Evolutionary conservation across 2,329 filamentous ascomycete species (phyloP), one percentile per base, ranked within the genome.

Genomic region (Myriosclerotinia scirpicola): DNA sequence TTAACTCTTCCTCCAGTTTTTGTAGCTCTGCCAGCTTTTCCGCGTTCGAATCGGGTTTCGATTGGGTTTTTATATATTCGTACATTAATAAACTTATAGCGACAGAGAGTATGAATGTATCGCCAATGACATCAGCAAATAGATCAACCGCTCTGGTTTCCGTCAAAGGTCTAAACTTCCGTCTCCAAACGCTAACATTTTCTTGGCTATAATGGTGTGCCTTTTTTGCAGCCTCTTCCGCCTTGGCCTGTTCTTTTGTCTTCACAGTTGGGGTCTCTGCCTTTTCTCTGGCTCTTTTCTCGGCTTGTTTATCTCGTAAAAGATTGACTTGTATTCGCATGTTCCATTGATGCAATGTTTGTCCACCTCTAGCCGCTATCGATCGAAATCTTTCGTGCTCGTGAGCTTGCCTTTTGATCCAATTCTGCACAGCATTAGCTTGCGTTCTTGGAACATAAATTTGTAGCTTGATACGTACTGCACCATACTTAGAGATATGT

Each of bases 401-500:
- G 73, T 89, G 87, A 58, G 87, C 87, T 76, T 87, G 86, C 42
- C 80, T 78, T 75, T 89, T 89, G 74, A 89, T 89, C 70, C 80
- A 85, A 75, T 89, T 89, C 87, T 89, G 69, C 4, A 52, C 11
- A 7, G 4, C 11, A 38, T 74, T 64, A 73, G 71, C 54, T 11
- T 52, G 20, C 20, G 36, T 67, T 38, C 44, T 56, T 14, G 20
- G 44, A 22, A 56, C 34, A 15, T 30, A 34, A 34, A 34, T 34
- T 58, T 22, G 17, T 55, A 17, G 30, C 15, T 22, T 40, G 22
- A 64, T 34, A 78, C 85, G 72, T 83, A 89, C 87, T 65, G 87
- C 87, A 74, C 87, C 87, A 81, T 89, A 89, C 78, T 89, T 89
- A 66, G 87, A 89, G 64, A 89, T 78, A 75, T 89, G 87, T 71